Evolutionary conservation across 352 stramenopile species (phyloP).

Genomic region (Globisporangium alternatum): DNA sequence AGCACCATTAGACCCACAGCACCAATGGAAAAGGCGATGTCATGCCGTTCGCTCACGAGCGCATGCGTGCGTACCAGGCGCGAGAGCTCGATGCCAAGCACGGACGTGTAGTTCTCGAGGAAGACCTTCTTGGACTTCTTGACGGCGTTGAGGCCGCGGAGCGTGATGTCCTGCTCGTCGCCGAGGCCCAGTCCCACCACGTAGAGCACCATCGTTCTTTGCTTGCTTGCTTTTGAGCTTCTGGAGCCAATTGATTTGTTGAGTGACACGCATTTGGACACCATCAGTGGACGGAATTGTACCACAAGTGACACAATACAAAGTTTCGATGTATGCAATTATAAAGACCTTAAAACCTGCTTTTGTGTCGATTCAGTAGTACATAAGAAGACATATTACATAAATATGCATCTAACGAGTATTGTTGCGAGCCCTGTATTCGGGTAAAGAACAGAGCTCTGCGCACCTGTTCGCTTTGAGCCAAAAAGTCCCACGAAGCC

Average conservation of each 20-base stretch:
- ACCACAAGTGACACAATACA: neutral
- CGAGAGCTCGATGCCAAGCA: slow-evolving; percentile 89
- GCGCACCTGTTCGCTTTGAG: neutral
- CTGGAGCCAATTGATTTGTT: slow-evolving; percentile 9
- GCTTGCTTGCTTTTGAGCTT: slow-evolving; percentile 3
- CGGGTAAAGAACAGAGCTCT: neutral
- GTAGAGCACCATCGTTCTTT: slow-evolving; percentile 87
- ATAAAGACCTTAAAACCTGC: neutral
- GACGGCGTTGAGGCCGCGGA: slow-evolving; percentile 95
- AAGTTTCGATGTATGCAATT: neutral
- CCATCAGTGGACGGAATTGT: neutral
- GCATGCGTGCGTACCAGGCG: slow-evolving; percentile 59
- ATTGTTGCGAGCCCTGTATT: neutral
- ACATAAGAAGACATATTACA: neutral
- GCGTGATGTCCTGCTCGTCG: slow-evolving; percentile 98
- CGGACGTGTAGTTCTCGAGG: slow-evolving; percentile 98
- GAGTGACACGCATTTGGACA: slow-evolving; percentile 6
- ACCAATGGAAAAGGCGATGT: neutral
- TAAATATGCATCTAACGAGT: neutral
- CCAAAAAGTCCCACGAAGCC: neutral
- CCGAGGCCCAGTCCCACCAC: slow-evolving; percentile 97
- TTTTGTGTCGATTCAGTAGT: neutral
- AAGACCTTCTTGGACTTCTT: slow-evolving; percentile 94
- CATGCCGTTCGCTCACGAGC: too few relatives aligned
- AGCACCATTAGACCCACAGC: neutral